Evolutionary conservation across 1,284 basidiomycete genomes (phyloP).

Genomic region (Leccinum glutinopallens): DNA sequence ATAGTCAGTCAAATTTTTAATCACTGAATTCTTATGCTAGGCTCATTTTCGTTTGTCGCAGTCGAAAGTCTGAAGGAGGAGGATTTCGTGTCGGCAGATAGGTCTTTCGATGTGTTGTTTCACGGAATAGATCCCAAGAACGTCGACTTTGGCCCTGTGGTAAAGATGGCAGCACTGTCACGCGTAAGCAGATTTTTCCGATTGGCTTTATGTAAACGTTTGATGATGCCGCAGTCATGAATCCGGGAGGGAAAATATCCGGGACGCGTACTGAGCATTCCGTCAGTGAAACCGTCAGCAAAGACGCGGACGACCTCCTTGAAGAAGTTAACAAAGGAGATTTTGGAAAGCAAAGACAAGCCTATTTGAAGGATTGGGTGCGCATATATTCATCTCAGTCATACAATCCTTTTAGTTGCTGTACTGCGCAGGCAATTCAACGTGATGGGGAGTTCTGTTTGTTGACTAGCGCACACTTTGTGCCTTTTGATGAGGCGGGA

Average conservation of each 20-base stretch:
- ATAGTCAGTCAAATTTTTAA: neutral
- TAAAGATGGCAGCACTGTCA: too few relatives aligned
- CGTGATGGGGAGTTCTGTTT: neutral
- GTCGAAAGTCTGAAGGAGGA: neutral
- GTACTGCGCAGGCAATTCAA: neutral
- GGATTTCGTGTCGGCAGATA: neutral
- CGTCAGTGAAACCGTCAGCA: neutral
- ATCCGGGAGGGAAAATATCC: too few relatives aligned
- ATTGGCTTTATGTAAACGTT: too few relatives aligned
- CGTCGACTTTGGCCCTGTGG: too few relatives aligned
- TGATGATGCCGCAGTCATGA: too few relatives aligned
- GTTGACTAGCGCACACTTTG: neutral
- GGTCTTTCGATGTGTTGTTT: neutral
- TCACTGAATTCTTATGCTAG: too few relatives aligned
- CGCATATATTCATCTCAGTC: neutral
- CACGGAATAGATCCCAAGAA: too few relatives aligned
- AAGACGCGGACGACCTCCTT: neutral
- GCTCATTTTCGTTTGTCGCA: neutral
- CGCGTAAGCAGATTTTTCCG: too few relatives aligned
- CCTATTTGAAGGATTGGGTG: neutral
- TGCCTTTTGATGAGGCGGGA: too few relatives aligned
- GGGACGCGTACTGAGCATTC: neutral
- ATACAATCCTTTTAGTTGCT: neutral
- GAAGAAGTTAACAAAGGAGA: neutral
- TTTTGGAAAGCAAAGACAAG: neutral